Evolutionary conservation across 148 eudicot genomes (phyloP).

Genomic region (Rheum nobile): DNA sequence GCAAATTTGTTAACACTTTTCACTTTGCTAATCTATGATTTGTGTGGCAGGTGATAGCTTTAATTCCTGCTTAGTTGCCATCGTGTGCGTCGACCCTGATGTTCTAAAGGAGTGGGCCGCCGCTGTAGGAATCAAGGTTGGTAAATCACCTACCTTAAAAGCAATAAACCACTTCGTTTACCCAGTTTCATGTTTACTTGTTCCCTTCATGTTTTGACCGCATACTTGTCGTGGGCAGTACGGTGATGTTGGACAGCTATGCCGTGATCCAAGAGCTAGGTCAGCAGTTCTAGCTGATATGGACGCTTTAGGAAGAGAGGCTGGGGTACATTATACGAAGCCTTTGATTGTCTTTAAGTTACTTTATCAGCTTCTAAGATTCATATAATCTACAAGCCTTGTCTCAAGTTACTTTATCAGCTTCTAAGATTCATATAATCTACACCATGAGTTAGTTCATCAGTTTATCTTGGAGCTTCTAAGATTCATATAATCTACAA

Average conservation of each 20-base stretch:
- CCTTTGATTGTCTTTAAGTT: neutral
- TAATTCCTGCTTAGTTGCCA: constrained; percentile 67
- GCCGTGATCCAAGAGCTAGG: constrained; percentile 61
- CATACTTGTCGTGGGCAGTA: constrained; percentile 24
- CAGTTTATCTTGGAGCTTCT: neutral
- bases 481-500: too few species aligned
- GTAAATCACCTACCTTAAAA: neutral
- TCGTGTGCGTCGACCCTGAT: constrained; percentile 69
- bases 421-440: neutral
- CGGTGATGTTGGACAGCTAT: constrained; percentile 55
- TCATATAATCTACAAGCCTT: too few species aligned
- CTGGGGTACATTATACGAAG: constrained; percentile 37
- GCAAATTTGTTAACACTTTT: neutral
- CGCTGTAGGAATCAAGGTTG: constrained; percentile 63
- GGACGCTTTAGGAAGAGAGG: constrained; percentile 73
- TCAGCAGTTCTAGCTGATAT: constrained; percentile 80
- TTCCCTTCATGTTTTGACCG: constrained; percentile 3
- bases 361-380: neutral
- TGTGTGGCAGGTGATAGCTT: constrained; percentile 73
- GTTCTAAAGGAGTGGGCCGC: constrained; percentile 60
- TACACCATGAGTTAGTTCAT: too few species aligned
- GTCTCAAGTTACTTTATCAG: neutral
- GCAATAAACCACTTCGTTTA: neutral
- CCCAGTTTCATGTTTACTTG: neutral
- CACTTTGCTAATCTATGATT: neutral